Conservation (phyloP, 306 rosid genomes). For the Vicia faba region DNA sequence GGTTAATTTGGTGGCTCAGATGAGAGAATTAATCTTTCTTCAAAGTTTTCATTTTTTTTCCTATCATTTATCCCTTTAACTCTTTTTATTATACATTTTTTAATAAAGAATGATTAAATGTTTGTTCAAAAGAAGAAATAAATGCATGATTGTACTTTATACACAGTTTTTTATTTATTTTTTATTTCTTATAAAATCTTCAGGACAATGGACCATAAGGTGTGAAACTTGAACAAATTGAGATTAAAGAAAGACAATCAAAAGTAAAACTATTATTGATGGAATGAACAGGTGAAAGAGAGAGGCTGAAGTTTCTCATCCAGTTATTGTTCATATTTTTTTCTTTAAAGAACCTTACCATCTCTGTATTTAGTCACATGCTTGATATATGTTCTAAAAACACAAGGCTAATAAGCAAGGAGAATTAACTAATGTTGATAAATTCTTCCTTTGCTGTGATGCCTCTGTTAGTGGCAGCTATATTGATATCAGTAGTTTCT, state of each 20-base stretch:
- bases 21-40: too few relatives aligned
- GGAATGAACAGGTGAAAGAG: background rate
- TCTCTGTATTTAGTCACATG: background rate
- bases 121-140: background rate
- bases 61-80: too few relatives aligned
- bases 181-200: background rate
- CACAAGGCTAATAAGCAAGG: background rate
- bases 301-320: background rate
- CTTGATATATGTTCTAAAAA: background rate
- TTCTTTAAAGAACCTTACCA: background rate
- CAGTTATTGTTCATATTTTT: background rate
- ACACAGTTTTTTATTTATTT: too few relatives aligned
- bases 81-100: background rate
- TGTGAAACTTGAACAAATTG: background rate
- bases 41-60: too few relatives aligned
- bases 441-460: background rate
- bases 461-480: background rate
- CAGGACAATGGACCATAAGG: background rate
- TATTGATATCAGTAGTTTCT: background rate
- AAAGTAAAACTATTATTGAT: too few relatives aligned
- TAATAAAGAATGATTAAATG: background rate
- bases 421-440: background rate
- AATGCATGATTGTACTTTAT: background rate
- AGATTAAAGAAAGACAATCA: background rate
- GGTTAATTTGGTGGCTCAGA: too few relatives aligned